Conservation (phyloP, 768 basidiomycete genomes). For the Tylopilus plumbeoviolaceoides region DNA sequence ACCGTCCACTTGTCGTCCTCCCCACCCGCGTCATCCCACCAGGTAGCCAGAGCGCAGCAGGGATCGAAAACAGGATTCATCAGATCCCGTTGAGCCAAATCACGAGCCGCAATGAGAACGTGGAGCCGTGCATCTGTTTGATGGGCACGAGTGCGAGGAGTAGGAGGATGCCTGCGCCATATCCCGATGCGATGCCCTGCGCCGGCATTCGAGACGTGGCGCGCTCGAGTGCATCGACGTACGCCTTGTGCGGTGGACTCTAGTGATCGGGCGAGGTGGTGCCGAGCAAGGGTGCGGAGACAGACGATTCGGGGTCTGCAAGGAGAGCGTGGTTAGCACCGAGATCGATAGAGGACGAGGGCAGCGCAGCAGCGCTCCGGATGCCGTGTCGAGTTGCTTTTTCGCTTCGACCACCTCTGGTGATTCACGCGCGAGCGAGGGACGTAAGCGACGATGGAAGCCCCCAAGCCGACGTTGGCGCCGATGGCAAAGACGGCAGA, state of each 20-base stretch:
- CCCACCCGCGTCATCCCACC: constrained; percentile 15
- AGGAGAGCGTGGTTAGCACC: constrained; percentile 4
- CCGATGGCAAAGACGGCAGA: constrained; percentile 66
- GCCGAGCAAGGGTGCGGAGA: constrained; percentile 37
- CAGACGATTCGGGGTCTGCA: constrained; percentile 25
- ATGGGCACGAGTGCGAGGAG: constrained; percentile 80
- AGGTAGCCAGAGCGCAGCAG: constrained; percentile 74
- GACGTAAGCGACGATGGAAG: constrained; percentile 87
- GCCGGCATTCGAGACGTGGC: constrained; percentile 82
- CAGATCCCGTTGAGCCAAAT: constrained; percentile 82
- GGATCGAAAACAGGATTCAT: constrained; percentile 84
- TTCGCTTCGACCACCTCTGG: constrained; percentile 50
- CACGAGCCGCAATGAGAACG: constrained; percentile 73
- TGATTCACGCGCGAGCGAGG: constrained; percentile 61
- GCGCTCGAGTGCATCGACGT: constrained; percentile 58
- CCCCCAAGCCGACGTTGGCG: constrained; percentile 86
- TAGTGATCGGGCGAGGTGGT: constrained; percentile 9
- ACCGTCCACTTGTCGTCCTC: constrained; percentile 40
- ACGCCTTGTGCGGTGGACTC: constrained; percentile 33
- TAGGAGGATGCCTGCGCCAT: constrained; percentile 74
- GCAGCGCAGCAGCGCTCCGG: not conserved
- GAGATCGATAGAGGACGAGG: constrained; percentile 14
- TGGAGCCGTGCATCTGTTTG: constrained; percentile 64
- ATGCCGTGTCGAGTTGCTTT: constrained; percentile 24
- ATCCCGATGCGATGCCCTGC: constrained; percentile 81